phyloP scores from a whole-genome alignment of 1,139 yeast genomes.

The Lodderomyces jiufengensis region DNA sequence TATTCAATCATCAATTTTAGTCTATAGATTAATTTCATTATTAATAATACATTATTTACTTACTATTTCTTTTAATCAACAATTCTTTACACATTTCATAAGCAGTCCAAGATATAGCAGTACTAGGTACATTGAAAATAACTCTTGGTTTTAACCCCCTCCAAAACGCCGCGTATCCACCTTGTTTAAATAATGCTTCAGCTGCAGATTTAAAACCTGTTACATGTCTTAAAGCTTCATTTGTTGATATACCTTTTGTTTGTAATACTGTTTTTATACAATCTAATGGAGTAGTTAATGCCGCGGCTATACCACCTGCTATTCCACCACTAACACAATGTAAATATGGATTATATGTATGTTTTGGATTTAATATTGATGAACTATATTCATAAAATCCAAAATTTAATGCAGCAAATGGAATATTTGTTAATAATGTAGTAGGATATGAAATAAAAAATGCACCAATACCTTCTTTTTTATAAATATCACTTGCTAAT shows the following conservation, averaged over 20 bases:
- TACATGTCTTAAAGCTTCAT: slow-evolving; percentile 52
- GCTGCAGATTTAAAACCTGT: slow-evolving; percentile 75
- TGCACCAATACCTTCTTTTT: slow-evolving; percentile 74
- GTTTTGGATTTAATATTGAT: slow-evolving; percentile 71
- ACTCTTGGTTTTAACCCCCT: slow-evolving; percentile 91
- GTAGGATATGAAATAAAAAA: slow-evolving; percentile 95
- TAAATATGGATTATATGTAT: slow-evolving; percentile 78
- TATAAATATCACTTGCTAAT: slow-evolving; percentile 52
- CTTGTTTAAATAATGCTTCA: slow-evolving; percentile 56
- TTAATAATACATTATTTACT: background rate
- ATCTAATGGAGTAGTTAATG: slow-evolving; percentile 92
- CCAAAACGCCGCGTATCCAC: slow-evolving; percentile 69
- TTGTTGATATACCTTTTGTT: slow-evolving; percentile 58
- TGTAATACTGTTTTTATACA: slow-evolving; percentile 91
- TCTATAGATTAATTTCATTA: too few relatives aligned
- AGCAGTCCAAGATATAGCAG: slow-evolving; percentile 98
- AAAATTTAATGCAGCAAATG: slow-evolving; percentile 93
- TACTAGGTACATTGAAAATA: slow-evolving; percentile 90
- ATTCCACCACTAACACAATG: slow-evolving; percentile 95
- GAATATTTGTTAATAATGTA: slow-evolving; percentile 87
- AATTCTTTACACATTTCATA: slow-evolving; percentile 95
- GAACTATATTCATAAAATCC: slow-evolving; percentile 87
- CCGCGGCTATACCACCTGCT: slow-evolving; percentile 97
- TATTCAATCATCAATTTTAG: background rate
- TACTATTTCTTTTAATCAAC: slow-evolving; percentile 24